phyloP scores from a whole-genome alignment of 1,284 basidiomycete genomes.

The Vanrija pseudolonga region DNA sequence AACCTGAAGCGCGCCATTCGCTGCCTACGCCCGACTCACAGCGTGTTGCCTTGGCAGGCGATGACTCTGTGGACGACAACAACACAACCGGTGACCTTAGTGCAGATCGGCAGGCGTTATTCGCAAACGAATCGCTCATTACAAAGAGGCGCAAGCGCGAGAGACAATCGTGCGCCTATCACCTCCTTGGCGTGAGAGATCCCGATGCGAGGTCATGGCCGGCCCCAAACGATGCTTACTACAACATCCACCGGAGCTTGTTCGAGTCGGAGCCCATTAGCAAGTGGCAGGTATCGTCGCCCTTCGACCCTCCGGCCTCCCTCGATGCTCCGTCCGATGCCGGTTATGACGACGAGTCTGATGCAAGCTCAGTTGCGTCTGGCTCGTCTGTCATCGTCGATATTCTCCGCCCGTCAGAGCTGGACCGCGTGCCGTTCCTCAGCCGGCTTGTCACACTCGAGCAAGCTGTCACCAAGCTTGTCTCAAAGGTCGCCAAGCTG shows the following conservation, averaged over 20 bases:
- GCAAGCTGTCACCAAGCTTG: neutral
- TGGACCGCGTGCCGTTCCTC: slow-evolving; percentile 6
- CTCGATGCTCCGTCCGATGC: too few species aligned
- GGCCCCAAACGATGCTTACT: neutral
- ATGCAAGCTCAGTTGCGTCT: neutral
- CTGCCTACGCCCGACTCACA: too few species aligned
- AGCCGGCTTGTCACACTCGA: neutral
- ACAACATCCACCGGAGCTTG: neutral
- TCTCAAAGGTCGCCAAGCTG: neutral
- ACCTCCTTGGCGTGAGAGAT: neutral
- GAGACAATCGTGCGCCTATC: neutral
- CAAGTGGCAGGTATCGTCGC: neutral
- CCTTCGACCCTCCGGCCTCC: neutral
- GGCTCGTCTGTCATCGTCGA: neutral
- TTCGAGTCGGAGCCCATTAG: neutral
- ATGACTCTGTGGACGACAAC: too few species aligned
- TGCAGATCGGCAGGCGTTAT: too few species aligned
- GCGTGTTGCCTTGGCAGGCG: too few species aligned
- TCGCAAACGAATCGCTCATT: too few species aligned
- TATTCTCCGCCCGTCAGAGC: neutral
- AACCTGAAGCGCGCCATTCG: too few species aligned
- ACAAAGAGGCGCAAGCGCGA: too few species aligned
- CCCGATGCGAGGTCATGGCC: neutral
- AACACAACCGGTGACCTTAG: too few species aligned
- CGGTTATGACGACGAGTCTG: neutral